Percentiles rank a stretch among this genome's conserved stretches.
These are phyloP conservation scores for Fusarium hainanense DNA, from an alignment of 2,329 filamentous ascomycete genomes.

Conservation along the genomic window DNA sequence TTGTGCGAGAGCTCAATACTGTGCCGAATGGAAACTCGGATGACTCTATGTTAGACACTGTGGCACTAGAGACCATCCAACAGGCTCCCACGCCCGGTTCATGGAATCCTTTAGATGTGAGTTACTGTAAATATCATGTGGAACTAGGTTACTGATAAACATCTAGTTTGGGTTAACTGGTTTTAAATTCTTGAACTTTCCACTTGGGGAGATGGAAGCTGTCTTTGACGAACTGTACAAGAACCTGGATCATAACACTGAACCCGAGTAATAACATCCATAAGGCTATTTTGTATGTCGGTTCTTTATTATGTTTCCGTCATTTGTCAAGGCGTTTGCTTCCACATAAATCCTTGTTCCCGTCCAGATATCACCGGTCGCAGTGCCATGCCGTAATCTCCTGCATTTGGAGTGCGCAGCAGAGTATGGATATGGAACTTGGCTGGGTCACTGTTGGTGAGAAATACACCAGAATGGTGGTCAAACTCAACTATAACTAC, in stretches of 20 bases:
- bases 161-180: constrained; percentile 1
- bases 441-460: not conserved
- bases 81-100: constrained; percentile 1
- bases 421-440: constrained; percentile 71
- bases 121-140: not conserved
- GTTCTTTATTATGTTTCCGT: not conserved
- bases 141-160: not conserved
- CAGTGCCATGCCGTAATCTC: constrained; percentile 76
- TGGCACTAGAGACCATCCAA: not conserved
- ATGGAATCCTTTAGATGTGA: constrained; percentile 1
- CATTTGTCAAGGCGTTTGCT: not conserved
- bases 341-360: constrained; percentile 42
- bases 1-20: constrained; percentile 1
- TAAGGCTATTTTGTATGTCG: not conserved
- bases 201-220: constrained; percentile 3
- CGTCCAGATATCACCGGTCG: constrained; percentile 51
- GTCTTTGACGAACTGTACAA: constrained; percentile 13
- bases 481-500: constrained; percentile 82
- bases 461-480: constrained; percentile 16
- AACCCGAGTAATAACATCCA: not conserved
- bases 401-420: constrained; percentile 76
- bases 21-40: not conserved
- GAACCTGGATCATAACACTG: not conserved
- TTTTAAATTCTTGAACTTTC: constrained; percentile 10
- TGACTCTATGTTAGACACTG: not conserved